These are phyloP conservation scores for Isabelozyma rhagii DNA, from an alignment of 805 yeast genomes.

Conservation along the genomic window DNA sequence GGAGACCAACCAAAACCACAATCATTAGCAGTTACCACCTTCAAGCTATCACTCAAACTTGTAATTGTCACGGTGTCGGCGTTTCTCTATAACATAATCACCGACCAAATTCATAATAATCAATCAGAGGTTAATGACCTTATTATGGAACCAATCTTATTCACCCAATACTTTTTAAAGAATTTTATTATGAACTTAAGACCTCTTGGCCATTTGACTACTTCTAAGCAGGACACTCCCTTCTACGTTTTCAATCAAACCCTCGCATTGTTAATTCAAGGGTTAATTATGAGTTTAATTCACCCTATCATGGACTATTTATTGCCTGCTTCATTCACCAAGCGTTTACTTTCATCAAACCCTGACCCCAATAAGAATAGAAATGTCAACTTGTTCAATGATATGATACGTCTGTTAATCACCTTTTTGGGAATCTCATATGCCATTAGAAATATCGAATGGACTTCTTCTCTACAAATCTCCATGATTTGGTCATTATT, in stretches of 20 bases:
- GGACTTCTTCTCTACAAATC: constrained; percentile 66
- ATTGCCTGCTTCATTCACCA: constrained; percentile 26
- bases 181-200: constrained; percentile 22
- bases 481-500: constrained; percentile 59
- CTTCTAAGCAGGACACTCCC: neutral
- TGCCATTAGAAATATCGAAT: constrained; percentile 65
- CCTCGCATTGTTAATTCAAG: constrained; percentile 44
- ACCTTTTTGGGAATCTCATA: constrained; percentile 70
- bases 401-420: constrained; percentile 42
- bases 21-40: neutral
- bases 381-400: constrained; percentile 29
- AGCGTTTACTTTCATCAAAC: constrained; percentile 35
- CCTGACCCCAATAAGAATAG: constrained; percentile 28
- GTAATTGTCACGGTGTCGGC: constrained; percentile 42
- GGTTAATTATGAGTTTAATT: constrained; percentile 54
- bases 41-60: neutral
- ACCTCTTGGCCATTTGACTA: constrained; percentile 6
- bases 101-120: constrained; percentile 49
- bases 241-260: constrained; percentile 10
- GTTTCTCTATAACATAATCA: constrained; percentile 49
- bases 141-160: constrained; percentile 40
- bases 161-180: constrained; percentile 26
- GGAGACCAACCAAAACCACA: neutral
- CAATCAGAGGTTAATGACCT: constrained; percentile 42
- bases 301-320: constrained; percentile 43